phyloP scores from a whole-genome alignment of 1,284 basidiomycete species.

The Ganoderma multipileum region DNA sequence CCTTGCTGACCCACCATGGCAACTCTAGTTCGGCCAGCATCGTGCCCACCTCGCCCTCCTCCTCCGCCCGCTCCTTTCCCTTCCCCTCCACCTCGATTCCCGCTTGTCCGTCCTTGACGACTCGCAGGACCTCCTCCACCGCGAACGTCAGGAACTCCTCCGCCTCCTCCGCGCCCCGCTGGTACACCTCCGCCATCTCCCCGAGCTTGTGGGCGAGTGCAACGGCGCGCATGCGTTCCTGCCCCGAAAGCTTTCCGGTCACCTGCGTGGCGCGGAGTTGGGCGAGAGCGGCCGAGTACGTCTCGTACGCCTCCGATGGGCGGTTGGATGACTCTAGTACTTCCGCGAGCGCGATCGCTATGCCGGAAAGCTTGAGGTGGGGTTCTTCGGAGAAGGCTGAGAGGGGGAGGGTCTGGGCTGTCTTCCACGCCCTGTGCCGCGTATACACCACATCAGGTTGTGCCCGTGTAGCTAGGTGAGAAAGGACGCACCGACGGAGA shows the following conservation, averaged over 20 bases:
- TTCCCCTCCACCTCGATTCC: slow-evolving; percentile 12
- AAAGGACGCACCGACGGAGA: slow-evolving; percentile 57
- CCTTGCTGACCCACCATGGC: slow-evolving; percentile 65
- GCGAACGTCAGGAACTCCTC: slow-evolving; percentile 67
- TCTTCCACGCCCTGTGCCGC: slow-evolving; percentile 64
- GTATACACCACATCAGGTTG: slow-evolving; percentile 8
- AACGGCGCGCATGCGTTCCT: slow-evolving; percentile 64
- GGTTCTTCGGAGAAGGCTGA: slow-evolving; percentile 57
- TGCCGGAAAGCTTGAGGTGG: slow-evolving; percentile 73
- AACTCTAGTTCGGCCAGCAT: slow-evolving; percentile 60
- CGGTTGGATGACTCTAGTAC: slow-evolving; percentile 59
- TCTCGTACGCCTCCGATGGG: slow-evolving; percentile 57
- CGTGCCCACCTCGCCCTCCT: slow-evolving; percentile 28
- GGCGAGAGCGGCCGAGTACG: slow-evolving; percentile 53
- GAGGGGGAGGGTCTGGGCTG: slow-evolving; percentile 56
- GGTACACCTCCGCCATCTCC: slow-evolving; percentile 54
- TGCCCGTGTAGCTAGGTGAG: not conserved
- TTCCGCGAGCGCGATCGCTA: slow-evolving; percentile 69
- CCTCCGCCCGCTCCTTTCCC: slow-evolving; percentile 22
- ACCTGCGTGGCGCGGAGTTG: slow-evolving; percentile 33
- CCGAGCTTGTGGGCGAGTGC: slow-evolving; percentile 74
- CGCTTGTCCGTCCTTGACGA: slow-evolving; percentile 29
- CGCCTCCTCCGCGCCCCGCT: slow-evolving; percentile 52
- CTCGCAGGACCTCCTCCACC: slow-evolving; percentile 63
- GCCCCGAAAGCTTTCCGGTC: slow-evolving; percentile 40